A percentile compares a stretch with the other conserved stretches of the same genome.
phyloP scores from a whole-genome alignment of 345 rosid species.

The Acer negundo region DNA sequence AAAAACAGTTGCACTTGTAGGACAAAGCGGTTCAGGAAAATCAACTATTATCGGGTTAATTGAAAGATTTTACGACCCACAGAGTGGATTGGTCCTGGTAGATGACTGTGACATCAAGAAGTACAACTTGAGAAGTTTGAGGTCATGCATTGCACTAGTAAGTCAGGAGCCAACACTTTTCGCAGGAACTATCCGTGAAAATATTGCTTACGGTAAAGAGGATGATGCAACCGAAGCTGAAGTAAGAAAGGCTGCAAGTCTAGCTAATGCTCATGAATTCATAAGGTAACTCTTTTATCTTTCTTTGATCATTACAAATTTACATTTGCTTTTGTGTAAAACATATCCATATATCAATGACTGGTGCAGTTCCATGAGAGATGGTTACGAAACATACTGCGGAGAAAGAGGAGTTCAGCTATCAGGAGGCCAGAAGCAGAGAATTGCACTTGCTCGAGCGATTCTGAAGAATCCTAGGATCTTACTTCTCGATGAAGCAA shows the following conservation, averaged over 20 bases:
- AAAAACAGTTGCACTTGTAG: constrained; percentile 42
- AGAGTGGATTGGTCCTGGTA: constrained; percentile 31
- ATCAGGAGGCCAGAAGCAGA: constrained; percentile 55
- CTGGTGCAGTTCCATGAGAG: constrained; percentile 32
- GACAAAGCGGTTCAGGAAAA: constrained; percentile 58
- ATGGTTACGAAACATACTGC: constrained; percentile 38
- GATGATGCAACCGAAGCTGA: constrained; percentile 35
- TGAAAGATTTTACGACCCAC: constrained; percentile 52
- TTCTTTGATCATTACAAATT: neutral
- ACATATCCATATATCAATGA: too few relatives aligned
- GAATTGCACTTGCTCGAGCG: constrained; percentile 46
- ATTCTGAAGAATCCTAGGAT: constrained; percentile 38
- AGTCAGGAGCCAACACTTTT: constrained; percentile 52
- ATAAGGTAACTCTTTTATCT: constrained; percentile 28
- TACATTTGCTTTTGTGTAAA: too few relatives aligned
- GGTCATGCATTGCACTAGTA: constrained; percentile 50
- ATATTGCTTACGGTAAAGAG: constrained; percentile 33
- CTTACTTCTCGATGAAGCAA: constrained; percentile 44
- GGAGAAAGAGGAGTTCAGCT: constrained; percentile 48
- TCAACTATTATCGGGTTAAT: constrained; percentile 45
- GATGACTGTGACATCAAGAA: constrained; percentile 42
- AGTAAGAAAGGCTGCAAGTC: constrained; percentile 33
- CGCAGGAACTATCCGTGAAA: constrained; percentile 39
- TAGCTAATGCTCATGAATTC: constrained; percentile 46
- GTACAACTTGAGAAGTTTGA: constrained; percentile 40